phyloP scores from a whole-genome alignment of 495 filamentous ascomycete species.

The Aspergillus nanangensis region DNA sequence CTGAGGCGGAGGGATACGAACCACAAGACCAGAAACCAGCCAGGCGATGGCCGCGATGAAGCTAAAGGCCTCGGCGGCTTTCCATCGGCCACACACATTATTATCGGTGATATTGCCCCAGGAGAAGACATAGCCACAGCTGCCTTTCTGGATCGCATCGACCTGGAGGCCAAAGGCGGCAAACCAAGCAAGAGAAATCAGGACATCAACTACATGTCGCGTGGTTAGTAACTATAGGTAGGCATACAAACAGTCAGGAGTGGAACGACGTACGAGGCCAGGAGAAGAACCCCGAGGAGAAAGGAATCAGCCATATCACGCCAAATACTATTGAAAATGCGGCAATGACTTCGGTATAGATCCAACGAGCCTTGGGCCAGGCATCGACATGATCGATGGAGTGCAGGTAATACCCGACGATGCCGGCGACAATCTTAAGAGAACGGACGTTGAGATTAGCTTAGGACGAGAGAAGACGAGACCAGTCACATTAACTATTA shows the following conservation, averaged over 20 bases:
- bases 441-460: neutral
- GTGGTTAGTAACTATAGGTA: neutral
- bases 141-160: constrained; percentile 41
- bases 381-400: constrained; percentile 22
- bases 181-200: constrained; percentile 60
- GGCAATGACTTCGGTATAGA: constrained; percentile 59
- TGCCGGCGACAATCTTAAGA: constrained; percentile 50
- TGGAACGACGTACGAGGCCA: constrained; percentile 34
- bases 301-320: constrained; percentile 53
- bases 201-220: constrained; percentile 42
- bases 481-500: too few species aligned
- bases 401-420: constrained; percentile 51
- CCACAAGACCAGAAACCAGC: constrained; percentile 55
- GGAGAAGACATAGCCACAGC: constrained; percentile 52
- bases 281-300: constrained; percentile 39
- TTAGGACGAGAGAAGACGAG: neutral
- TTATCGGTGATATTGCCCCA: constrained; percentile 39
- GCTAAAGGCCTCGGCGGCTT: constrained; percentile 60
- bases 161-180: constrained; percentile 60
- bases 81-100: constrained; percentile 54
- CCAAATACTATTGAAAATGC: constrained; percentile 47
- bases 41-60: constrained; percentile 65
- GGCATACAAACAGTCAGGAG: neutral
- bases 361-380: constrained; percentile 47
- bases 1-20: constrained; percentile 15